A percentile compares a stretch with the other conserved stretches of the same genome.
phyloP scores from a whole-genome alignment of 2,329 filamentous ascomycete genomes.

The Aspergillus pseudoterreus region DNA sequence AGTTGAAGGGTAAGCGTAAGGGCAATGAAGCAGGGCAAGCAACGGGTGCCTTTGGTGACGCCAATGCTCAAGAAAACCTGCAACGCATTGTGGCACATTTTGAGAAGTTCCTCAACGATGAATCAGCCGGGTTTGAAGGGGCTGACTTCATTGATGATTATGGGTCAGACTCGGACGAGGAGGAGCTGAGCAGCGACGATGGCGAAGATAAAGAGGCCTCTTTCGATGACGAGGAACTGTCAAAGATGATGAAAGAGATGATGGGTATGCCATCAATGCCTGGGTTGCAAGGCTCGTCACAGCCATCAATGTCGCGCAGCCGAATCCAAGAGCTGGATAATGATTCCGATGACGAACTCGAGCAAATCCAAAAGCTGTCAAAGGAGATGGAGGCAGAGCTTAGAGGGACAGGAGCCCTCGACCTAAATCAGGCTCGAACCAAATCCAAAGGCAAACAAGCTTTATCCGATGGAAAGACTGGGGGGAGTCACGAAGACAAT shows the following conservation, averaged over 20 bases:
- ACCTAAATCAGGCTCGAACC: conserved; percentile 30
- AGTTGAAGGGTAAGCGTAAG: conserved; percentile 61
- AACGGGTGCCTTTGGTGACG: conserved; percentile 42
- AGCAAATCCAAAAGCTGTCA: conserved; percentile 47
- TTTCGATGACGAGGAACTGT: conserved; percentile 82
- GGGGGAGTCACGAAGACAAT: conserved; percentile 16
- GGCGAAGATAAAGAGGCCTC: conserved; percentile 71
- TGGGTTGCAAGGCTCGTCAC: conserved; percentile 18
- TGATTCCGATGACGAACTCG: conserved; percentile 55
- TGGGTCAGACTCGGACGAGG: conserved; percentile 61
- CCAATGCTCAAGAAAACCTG: conserved; percentile 55
- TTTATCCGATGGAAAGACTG: conserved; percentile 28
- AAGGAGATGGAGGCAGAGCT: conserved; percentile 48
- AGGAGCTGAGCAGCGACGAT: conserved; percentile 56
- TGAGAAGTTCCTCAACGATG: conserved; percentile 84
- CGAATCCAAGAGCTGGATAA: conserved; percentile 50
- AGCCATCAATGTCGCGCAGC: conserved; percentile 20
- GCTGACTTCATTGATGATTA: conserved; percentile 67
- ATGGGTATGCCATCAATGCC: conserved; percentile 63
- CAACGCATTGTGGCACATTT: conserved; percentile 93
- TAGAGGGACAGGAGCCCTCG: conserved; percentile 41
- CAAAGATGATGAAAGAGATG: conserved; percentile 86
- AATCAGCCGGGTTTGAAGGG: conserved; percentile 74
- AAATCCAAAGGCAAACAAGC: conserved; percentile 14
- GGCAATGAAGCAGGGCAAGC: conserved; percentile 16